phyloP scores from a whole-genome alignment of 306 rosid genomes.

The Begonia fuchsioides region DNA sequence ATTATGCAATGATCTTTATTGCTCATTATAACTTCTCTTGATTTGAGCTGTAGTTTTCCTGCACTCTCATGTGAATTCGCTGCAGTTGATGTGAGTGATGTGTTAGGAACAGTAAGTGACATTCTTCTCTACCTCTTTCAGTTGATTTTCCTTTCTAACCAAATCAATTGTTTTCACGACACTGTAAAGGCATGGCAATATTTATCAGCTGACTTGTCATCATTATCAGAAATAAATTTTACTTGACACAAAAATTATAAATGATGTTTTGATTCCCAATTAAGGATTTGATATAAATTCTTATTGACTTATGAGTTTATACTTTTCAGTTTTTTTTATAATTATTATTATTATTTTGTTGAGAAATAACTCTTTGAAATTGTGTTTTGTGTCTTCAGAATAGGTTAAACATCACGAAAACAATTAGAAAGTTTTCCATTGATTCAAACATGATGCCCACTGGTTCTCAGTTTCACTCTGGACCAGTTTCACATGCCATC shows the following conservation, averaged over 20 bases:
- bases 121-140: background rate
- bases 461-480: conserved; percentile 83
- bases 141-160: background rate
- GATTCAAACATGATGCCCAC: conserved; percentile 58
- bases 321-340: conserved; percentile 1
- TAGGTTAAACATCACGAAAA: conserved; percentile 89
- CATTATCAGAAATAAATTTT: too few relatives aligned
- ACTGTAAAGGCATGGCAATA: too few relatives aligned
- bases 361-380: too few relatives aligned
- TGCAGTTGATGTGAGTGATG: background rate
- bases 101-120: background rate
- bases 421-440: conserved; percentile 71
- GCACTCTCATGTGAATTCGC: conserved; percentile 1
- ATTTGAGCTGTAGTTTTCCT: conserved; percentile 2
- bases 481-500: conserved; percentile 36
- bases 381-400: conserved; percentile 42
- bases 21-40: conserved; percentile 4
- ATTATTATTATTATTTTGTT: conserved; percentile 15
- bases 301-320: too few relatives aligned
- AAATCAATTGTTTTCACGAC: too few relatives aligned
- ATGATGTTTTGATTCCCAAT: too few relatives aligned
- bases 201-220: too few relatives aligned
- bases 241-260: too few relatives aligned
- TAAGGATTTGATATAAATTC: too few relatives aligned
- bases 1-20: background rate